These are phyloP conservation scores for Bigelowiella natans DNA, from an alignment of 78 protist genomes.

Conservation along the genomic window DNA sequence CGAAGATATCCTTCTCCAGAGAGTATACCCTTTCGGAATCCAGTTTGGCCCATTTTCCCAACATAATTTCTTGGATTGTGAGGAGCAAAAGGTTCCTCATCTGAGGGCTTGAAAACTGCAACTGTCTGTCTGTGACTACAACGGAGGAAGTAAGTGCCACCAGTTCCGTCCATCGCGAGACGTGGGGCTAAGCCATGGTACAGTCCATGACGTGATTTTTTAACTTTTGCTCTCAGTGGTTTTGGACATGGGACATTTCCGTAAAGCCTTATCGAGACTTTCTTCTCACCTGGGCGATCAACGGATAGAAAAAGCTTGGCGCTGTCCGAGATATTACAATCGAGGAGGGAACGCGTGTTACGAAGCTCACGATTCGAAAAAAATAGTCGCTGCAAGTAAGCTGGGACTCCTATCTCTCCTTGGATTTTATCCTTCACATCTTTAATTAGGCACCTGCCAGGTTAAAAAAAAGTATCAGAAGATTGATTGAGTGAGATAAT, in stretches of 20 bases:
- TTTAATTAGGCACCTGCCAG: background rate
- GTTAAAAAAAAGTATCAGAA: too few relatives aligned
- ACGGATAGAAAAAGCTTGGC: background rate
- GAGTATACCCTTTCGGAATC: background rate
- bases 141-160: conserved; percentile 22
- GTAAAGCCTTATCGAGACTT: background rate
- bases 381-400: background rate
- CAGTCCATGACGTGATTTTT: background rate
- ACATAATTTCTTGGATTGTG: conserved; percentile 21
- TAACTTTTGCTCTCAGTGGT: background rate
- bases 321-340: background rate
- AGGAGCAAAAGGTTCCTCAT: conserved; percentile 28
- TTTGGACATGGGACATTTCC: background rate
- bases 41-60: conserved; percentile 26
- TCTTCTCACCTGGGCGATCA: background rate
- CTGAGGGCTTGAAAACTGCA: conserved; percentile 10
- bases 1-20: conserved; percentile 22
- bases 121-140: background rate
- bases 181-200: conserved; percentile 1
- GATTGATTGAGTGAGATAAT: too few relatives aligned
- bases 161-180: conserved; percentile 14
- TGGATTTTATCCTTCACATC: background rate
- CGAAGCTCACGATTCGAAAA: background rate
- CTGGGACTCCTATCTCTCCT: background rate
- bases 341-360: background rate